These are phyloP conservation scores for Citrus hindsii DNA, from an alignment of 345 rosid species.

Conservation along the genomic window DNA sequence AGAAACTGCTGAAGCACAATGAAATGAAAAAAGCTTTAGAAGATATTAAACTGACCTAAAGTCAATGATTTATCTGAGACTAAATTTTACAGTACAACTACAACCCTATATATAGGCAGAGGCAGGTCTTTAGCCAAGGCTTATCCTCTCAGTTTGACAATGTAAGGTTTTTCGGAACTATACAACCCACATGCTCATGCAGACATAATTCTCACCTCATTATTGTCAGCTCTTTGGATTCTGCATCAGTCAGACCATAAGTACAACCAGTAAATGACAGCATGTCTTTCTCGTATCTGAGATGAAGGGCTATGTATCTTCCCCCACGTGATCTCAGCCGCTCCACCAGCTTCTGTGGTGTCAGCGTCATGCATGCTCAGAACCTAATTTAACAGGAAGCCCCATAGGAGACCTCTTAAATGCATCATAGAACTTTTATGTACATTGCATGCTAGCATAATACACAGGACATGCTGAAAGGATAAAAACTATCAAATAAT, in stretches of 20 bases:
- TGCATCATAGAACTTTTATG: constrained; percentile 35
- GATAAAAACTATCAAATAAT: neutral
- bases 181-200: neutral
- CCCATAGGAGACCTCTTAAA: constrained; percentile 89
- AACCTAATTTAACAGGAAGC: constrained; percentile 87
- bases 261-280: constrained; percentile 94
- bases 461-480: neutral
- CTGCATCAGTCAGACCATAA: constrained; percentile 70
- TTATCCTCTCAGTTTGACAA: neutral
- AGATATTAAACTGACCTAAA: neutral
- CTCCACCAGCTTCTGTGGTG: constrained; percentile 95
- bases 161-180: neutral
- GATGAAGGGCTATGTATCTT: constrained; percentile 85
- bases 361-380: constrained; percentile 88
- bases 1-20: neutral
- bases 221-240: constrained; percentile 74
- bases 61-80: neutral
- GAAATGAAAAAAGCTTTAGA: neutral
- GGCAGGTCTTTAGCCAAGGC: neutral
- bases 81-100: neutral
- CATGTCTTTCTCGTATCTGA: constrained; percentile 96
- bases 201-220: constrained; percentile 56
- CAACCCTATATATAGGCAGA: neutral
- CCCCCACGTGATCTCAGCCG: constrained; percentile 74
- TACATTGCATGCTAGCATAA: constrained; percentile 11